Evolutionary conservation across 495 filamentous ascomycete genomes (phyloP).

Genomic region (Podospora didyma): DNA sequence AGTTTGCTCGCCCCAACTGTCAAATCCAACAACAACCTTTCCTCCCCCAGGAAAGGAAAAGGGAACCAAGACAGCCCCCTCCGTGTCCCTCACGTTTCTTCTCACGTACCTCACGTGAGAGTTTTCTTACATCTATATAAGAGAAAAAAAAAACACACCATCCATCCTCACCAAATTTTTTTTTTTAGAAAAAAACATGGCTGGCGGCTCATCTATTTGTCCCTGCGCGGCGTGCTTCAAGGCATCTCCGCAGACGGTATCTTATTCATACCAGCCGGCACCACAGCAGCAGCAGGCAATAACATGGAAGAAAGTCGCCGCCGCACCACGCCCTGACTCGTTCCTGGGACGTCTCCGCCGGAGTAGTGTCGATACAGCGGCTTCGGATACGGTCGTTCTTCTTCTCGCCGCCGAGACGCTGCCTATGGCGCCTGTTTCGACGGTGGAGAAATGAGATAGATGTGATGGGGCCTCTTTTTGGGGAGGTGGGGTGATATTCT

Average conservation of each 20-base stretch:
- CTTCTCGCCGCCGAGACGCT: background rate
- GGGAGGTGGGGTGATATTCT: too few relatives aligned
- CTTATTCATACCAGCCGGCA: background rate
- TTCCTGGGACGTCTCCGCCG: background rate
- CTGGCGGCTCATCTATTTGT: conserved; percentile 11
- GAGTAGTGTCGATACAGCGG: background rate
- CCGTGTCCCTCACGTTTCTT: too few relatives aligned
- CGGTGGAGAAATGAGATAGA: background rate
- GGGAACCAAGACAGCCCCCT: too few relatives aligned
- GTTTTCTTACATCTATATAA: background rate
- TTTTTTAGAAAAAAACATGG: conserved; percentile 1
- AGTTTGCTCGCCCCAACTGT: too few relatives aligned
- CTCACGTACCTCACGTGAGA: too few relatives aligned
- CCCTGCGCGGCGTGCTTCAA: conserved; percentile 24
- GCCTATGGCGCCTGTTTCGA: background rate
- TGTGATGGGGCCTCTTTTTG: background rate
- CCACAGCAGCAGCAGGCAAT: background rate
- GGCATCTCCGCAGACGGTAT: background rate
- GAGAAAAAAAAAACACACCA: too few relatives aligned
- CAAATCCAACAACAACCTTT: too few relatives aligned
- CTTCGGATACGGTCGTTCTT: background rate
- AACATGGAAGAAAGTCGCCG: background rate
- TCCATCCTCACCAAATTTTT: background rate
- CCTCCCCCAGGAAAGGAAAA: too few relatives aligned
- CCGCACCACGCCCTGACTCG: background rate